Evolutionary conservation across 2,329 filamentous ascomycete genomes (phyloP).

Genomic region (Monilinia vaccinii-corymbosi): DNA sequence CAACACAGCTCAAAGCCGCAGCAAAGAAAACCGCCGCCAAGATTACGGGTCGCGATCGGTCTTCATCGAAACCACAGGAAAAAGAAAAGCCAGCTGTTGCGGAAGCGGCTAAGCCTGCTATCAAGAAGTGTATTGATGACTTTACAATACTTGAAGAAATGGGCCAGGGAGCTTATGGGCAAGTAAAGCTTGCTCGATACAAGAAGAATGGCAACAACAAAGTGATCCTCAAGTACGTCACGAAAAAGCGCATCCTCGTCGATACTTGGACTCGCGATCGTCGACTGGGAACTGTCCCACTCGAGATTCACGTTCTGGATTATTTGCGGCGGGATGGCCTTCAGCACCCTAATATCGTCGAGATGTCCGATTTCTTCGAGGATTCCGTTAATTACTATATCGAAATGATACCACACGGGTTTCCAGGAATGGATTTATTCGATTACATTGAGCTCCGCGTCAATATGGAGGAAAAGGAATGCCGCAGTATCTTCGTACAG

Average conservation of each 20-base stretch:
- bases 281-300: constrained; percentile 81
- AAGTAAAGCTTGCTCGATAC: constrained; percentile 89
- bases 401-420: constrained; percentile 90
- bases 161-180: constrained; percentile 95
- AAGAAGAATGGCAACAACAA: constrained; percentile 68
- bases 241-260: constrained; percentile 90
- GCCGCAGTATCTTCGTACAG: constrained; percentile 89
- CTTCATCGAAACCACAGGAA: constrained; percentile 26
- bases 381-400: constrained; percentile 95
- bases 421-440: constrained; percentile 97
- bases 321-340: constrained; percentile 71
- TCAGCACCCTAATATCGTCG: constrained; percentile 59
- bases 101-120: constrained; percentile 30
- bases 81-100: constrained; percentile 28
- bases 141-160: constrained; percentile 94
- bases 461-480: constrained; percentile 94
- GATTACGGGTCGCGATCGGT: constrained; percentile 36
- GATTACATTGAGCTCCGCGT: constrained; percentile 96
- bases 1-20: constrained; percentile 48
- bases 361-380: constrained; percentile 67
- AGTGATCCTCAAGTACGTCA: constrained; percentile 95
- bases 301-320: constrained; percentile 95
- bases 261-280: constrained; percentile 98
- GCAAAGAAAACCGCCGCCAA: constrained; percentile 47
- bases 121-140: constrained; percentile 80